Evolutionary conservation across 495 filamentous ascomycete species (phyloP).

Genomic region (Neurospora discreta): DNA sequence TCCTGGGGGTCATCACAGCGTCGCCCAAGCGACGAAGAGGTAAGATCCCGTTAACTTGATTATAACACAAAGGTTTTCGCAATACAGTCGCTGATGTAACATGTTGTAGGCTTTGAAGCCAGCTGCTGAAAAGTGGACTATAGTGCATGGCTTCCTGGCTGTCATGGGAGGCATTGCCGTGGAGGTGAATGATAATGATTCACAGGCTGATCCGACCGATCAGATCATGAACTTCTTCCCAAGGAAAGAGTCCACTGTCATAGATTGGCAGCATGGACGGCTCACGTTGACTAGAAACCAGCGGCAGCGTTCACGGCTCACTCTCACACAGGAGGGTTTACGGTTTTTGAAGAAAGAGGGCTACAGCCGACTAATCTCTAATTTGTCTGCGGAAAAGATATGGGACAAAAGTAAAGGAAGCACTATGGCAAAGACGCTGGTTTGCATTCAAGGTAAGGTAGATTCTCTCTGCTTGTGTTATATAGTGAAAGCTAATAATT

Average conservation of each 20-base stretch:
- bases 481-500: too few relatives aligned
- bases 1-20: too few relatives aligned
- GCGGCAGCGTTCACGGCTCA: background rate
- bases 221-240: background rate
- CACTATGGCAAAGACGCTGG: background rate
- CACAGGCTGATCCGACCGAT: accelerated
- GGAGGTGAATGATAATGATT: background rate
- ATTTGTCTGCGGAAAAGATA: background rate
- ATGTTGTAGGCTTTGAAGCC: too few relatives aligned
- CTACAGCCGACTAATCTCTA: background rate
- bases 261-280: too few relatives aligned
- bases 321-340: background rate
- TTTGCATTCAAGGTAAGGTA: too few relatives aligned
- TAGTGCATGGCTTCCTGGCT: background rate
- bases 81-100: too few relatives aligned
- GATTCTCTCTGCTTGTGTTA: too few relatives aligned
- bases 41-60: too few relatives aligned
- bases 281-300: background rate
- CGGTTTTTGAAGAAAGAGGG: background rate
- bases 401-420: background rate
- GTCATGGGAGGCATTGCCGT: background rate
- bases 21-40: background rate
- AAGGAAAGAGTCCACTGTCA: too few relatives aligned
- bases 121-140: background rate
- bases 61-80: too few relatives aligned